These are phyloP conservation scores for Jimgerdemannia flammicorona DNA, from an alignment of 192 early-diverging fungal species.

Conservation along the genomic window DNA sequence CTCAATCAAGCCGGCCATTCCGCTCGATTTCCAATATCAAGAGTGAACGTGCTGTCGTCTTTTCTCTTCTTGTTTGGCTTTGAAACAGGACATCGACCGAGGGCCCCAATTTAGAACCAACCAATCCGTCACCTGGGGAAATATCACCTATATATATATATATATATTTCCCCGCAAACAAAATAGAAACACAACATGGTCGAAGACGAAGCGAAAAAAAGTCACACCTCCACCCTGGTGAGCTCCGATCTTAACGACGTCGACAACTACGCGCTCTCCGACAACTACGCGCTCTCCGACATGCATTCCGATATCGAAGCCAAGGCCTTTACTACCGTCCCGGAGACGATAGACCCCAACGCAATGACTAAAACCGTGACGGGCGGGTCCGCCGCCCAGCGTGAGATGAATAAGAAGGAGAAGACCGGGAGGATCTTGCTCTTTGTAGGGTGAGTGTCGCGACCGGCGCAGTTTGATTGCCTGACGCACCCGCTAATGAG, in stretches of 20 bases:
- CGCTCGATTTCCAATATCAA: no score
- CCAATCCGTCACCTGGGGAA: no score
- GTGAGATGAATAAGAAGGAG: background rate
- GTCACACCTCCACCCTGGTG: background rate
- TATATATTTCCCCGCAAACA: no score
- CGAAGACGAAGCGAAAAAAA: background rate
- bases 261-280: background rate
- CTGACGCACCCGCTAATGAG: background rate
- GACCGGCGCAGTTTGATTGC: background rate
- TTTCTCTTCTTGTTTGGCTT: no score
- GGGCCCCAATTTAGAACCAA: no score
- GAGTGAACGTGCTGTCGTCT: no score
- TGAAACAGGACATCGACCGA: no score
- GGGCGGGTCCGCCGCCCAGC: background rate
- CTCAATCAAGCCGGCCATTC: no score
- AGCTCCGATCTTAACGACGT: background rate
- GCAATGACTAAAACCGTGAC: background rate
- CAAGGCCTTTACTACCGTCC: background rate
- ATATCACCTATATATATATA: no score
- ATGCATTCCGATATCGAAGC: background rate
- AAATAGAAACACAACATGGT: background rate
- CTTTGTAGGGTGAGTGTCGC: background rate
- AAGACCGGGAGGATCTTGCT: background rate
- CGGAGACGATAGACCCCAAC: background rate
- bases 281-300: background rate